Conservation (phyloP, 2,329 filamentous ascomycete genomes). For the Botrytis squamosa region DNA sequence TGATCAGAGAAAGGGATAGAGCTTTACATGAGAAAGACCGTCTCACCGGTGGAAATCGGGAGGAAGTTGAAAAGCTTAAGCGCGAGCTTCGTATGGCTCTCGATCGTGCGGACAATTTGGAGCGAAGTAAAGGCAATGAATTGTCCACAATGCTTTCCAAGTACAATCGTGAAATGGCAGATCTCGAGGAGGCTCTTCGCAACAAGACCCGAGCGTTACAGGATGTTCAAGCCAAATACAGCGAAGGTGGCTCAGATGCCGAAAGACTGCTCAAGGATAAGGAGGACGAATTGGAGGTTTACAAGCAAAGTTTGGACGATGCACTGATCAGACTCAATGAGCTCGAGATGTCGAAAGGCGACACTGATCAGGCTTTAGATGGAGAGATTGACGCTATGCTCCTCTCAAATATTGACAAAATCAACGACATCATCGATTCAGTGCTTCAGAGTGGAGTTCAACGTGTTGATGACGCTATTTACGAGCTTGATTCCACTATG, state of each 20-base stretch:
- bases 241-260: conserved; percentile 80
- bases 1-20: conserved; percentile 95
- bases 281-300: conserved; percentile 96
- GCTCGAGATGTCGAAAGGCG: conserved; percentile 71
- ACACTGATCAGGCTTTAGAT: conserved; percentile 77
- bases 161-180: conserved; percentile 95
- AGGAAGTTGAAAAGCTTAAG: conserved; percentile 92
- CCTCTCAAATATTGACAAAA: conserved; percentile 82
- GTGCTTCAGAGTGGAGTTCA: conserved; percentile 91
- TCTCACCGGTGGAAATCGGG: conserved; percentile 78
- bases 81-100: conserved; percentile 89
- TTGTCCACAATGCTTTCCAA: conserved; percentile 91
- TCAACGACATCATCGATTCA: conserved; percentile 96
- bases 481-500: conserved; percentile 97
- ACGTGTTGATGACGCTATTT: conserved; percentile 92
- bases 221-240: conserved; percentile 73
- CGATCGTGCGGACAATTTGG: conserved; percentile 87
- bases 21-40: conserved; percentile 92
- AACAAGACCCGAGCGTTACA: conserved; percentile 87
- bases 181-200: conserved; percentile 87
- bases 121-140: conserved; percentile 91
- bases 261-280: conserved; percentile 86
- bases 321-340: conserved; percentile 91
- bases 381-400: conserved; percentile 89
- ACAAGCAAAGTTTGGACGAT: conserved; percentile 97